Percentiles rank a stretch among this genome's conserved stretches.
These are phyloP conservation scores for Hypocrella siamensis DNA, from an alignment of 2,329 filamentous ascomycete genomes.

Conservation along the genomic window DNA sequence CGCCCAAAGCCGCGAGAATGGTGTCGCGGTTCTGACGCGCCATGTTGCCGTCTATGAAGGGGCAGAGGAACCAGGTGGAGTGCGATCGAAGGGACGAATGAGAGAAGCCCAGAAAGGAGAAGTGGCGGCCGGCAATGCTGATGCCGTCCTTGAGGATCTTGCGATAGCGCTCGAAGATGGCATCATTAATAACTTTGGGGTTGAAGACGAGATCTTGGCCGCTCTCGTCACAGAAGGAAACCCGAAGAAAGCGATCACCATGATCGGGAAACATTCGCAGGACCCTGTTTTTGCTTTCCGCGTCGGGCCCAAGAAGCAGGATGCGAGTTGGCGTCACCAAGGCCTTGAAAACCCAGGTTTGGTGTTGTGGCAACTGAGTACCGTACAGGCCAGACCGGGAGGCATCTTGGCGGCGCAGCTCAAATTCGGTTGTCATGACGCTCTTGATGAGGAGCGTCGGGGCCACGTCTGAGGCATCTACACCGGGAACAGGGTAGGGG, in stretches of 20 bases:
- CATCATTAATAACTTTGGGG: conserved; percentile 25
- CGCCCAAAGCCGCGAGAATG: conserved; percentile 32
- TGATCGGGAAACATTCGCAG: conserved; percentile 47
- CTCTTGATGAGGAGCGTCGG: conserved; percentile 21
- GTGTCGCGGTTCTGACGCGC: conserved; percentile 18
- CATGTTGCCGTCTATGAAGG: conserved; percentile 22
- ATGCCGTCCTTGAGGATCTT: conserved; percentile 42
- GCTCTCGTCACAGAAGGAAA: conserved; percentile 61
- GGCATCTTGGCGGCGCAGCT: conserved; percentile 13
- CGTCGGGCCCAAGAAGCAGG: conserved; percentile 42
- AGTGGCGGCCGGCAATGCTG: conserved; percentile 44
- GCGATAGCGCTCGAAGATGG: conserved; percentile 45
- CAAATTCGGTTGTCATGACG: conserved; percentile 24
- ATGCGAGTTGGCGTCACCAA: conserved; percentile 44
- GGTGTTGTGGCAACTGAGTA: conserved; percentile 16
- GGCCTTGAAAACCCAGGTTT: conserved; percentile 37
- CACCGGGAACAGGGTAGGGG: conserved; percentile 35
- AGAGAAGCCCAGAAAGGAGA: conserved; percentile 60
- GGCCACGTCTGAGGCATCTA: conserved; percentile 24
- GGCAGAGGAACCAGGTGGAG: conserved; percentile 47
- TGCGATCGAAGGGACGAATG: conserved; percentile 62
- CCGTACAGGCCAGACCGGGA: conserved; percentile 12
- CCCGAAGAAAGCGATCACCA: conserved; percentile 50
- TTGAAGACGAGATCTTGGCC: conserved; percentile 47
- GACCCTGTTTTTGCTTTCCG: conserved; percentile 55